A percentile compares a stretch with the other conserved stretches of the same genome.
Conservation (phyloP, 306 rosid species). For the Cucurbita argyrosperma region DNA sequence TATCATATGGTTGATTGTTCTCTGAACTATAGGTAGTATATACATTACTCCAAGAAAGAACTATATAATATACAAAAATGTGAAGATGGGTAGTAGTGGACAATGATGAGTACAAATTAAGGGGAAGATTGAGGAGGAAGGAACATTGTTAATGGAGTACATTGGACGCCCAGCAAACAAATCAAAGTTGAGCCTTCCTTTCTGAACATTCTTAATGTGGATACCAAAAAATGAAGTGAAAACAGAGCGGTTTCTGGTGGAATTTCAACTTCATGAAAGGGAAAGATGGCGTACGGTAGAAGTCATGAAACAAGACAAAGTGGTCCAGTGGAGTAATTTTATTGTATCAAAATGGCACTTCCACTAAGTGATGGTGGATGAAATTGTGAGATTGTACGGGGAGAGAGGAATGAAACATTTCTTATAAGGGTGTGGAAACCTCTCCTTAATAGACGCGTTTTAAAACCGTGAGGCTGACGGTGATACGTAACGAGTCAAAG, state of each 20-base stretch:
- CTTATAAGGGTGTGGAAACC: too few species aligned
- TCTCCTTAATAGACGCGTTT: too few species aligned
- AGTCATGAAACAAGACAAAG: slow-evolving; percentile 2
- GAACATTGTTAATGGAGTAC: not conserved
- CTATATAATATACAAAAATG: not conserved
- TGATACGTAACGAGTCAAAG: too few species aligned
- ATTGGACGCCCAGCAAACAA: not conserved
- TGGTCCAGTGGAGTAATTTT: not conserved
- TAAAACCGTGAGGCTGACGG: too few species aligned
- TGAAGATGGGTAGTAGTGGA: not conserved
- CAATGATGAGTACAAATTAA: not conserved
- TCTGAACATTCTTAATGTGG: not conserved
- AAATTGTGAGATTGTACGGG: not conserved
- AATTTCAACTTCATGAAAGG: slow-evolving; percentile 3
- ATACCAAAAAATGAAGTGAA: not conserved
- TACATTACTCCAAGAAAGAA: not conserved
- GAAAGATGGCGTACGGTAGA: not conserved
- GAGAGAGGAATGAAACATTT: too few species aligned
- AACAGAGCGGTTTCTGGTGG: not conserved
- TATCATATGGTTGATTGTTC: not conserved
- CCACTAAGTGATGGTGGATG: not conserved
- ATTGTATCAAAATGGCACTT: not conserved
- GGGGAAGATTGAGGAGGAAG: not conserved
- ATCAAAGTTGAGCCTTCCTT: not conserved
- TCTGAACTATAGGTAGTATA: not conserved